Evolutionary conservation across 2,329 filamentous ascomycete species (phyloP).

Genomic region (Incumbomyces lentus): DNA sequence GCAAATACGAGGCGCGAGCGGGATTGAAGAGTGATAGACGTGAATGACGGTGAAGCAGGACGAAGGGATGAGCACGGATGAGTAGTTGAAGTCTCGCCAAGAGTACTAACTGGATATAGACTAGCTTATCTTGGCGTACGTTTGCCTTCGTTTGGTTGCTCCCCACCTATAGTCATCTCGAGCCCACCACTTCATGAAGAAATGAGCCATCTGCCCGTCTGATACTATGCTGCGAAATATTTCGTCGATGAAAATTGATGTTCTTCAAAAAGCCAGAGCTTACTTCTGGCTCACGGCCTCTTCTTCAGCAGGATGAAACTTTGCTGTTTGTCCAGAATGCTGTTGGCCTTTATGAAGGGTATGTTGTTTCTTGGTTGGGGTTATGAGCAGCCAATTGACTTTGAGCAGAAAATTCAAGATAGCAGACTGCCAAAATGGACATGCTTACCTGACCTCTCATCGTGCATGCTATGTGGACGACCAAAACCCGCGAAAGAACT

Average conservation of each 20-base stretch:
- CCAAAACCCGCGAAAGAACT: conserved; percentile 71
- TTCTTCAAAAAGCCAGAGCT: conserved; percentile 93
- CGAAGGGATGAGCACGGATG: neutral
- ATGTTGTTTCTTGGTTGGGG: conserved; percentile 29
- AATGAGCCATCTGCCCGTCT: neutral
- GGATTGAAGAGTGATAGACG: neutral
- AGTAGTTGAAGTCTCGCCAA: neutral
- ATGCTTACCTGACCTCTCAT: conserved; percentile 93
- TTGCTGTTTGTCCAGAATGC: conserved; percentile 95
- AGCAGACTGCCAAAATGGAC: conserved; percentile 84
- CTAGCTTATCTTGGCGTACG: neutral
- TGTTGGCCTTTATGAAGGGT: conserved; percentile 96
- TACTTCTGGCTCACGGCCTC: conserved; percentile 88
- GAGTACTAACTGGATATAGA: neutral
- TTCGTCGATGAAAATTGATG: conserved; percentile 44
- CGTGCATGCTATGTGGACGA: conserved; percentile 92
- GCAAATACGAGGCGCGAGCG: neutral
- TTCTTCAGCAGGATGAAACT: conserved; percentile 84
- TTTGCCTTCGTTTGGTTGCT: no score
- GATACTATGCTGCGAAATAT: neutral
- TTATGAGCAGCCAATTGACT: conserved; percentile 4
- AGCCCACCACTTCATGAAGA: neutral
- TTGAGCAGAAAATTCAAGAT: conserved; percentile 77
- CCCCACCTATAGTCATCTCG: no score
- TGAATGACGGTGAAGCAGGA: neutral